These are phyloP conservation scores for Aspergillus quadricinctus DNA, from an alignment of 2,329 filamentous ascomycete species.

Conservation along the genomic window DNA sequence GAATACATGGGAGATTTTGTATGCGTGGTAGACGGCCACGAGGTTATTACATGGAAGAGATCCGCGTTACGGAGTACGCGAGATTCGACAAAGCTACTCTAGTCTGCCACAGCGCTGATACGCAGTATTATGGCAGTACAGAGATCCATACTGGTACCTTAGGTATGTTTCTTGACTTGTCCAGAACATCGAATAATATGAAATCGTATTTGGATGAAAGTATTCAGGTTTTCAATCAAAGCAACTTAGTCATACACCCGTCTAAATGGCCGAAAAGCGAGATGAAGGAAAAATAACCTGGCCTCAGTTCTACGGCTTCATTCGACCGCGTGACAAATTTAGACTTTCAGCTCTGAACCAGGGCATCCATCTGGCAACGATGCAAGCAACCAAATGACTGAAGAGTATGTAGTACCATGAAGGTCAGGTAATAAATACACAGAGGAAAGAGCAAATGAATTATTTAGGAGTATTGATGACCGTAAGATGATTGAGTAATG, in stretches of 20 bases:
- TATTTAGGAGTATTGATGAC: background rate
- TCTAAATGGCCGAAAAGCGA: background rate
- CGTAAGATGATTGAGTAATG: background rate
- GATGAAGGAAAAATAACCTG: background rate
- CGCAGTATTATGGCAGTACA: background rate
- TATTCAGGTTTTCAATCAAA: background rate
- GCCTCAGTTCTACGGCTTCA: conserved; percentile 5
- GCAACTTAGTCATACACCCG: too few relatives aligned
- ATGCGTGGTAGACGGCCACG: background rate
- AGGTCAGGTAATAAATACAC: background rate
- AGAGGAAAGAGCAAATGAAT: background rate
- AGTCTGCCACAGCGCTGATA: background rate
- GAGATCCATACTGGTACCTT: background rate
- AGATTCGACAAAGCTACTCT: background rate
- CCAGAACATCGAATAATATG: background rate
- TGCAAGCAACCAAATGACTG: background rate
- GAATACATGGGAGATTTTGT: background rate
- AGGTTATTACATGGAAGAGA: background rate
- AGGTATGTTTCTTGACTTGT: background rate
- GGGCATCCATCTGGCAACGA: background rate
- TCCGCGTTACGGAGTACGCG: background rate
- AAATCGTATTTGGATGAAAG: background rate
- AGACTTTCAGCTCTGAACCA: conserved; percentile 4
- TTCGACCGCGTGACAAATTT: conserved; percentile 7
- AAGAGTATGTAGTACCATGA: background rate